Percentiles rank a stretch among this genome's conserved stretches.
Evolutionary conservation across 371 early-diverging fungal genomes (phyloP).

Genomic region (Massospora cicadina): DNA sequence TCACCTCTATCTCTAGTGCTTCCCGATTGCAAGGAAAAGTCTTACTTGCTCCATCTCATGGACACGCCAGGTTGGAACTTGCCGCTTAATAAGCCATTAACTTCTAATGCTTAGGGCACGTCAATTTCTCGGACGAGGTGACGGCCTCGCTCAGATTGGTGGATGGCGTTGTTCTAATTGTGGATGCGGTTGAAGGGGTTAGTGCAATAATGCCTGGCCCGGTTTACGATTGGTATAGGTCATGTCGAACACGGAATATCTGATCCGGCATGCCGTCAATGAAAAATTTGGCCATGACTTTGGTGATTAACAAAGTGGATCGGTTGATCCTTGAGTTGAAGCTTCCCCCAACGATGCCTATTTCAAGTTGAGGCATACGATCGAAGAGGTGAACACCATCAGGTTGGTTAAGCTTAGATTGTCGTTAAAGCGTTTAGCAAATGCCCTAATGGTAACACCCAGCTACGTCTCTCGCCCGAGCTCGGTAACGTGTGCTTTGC

Average conservation of each 20-base stretch:
- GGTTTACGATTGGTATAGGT: constrained; percentile 22
- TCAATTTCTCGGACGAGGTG: constrained; percentile 86
- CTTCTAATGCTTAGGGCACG: constrained; percentile 43
- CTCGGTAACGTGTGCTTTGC: constrained; percentile 95
- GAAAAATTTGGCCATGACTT: constrained; percentile 62
- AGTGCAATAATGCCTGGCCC: not conserved
- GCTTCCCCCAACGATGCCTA: constrained; percentile 89
- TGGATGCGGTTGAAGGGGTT: constrained; percentile 93
- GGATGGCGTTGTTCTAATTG: constrained; percentile 88
- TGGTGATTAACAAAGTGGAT: constrained; percentile 93
- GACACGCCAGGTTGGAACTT: constrained; percentile 75
- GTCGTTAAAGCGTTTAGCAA: not conserved
- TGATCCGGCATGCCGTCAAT: constrained; percentile 65
- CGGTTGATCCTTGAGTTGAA: constrained; percentile 88
- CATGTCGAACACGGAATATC: constrained; percentile 81
- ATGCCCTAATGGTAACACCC: constrained; percentile 7
- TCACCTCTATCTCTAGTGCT: constrained; percentile 86
- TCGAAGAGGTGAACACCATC: constrained; percentile 85
- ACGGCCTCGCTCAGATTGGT: constrained; percentile 67
- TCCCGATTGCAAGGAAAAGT: constrained; percentile 69
- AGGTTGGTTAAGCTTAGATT: constrained; percentile 20
- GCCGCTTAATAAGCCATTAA: constrained; percentile 8
- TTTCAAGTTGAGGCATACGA: constrained; percentile 81
- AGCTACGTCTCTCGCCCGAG: constrained; percentile 74
- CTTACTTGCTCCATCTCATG: constrained; percentile 71